Evolutionary conservation across 2,329 filamentous ascomycete genomes (phyloP).

Genomic region (Hypoxylon sp.): DNA sequence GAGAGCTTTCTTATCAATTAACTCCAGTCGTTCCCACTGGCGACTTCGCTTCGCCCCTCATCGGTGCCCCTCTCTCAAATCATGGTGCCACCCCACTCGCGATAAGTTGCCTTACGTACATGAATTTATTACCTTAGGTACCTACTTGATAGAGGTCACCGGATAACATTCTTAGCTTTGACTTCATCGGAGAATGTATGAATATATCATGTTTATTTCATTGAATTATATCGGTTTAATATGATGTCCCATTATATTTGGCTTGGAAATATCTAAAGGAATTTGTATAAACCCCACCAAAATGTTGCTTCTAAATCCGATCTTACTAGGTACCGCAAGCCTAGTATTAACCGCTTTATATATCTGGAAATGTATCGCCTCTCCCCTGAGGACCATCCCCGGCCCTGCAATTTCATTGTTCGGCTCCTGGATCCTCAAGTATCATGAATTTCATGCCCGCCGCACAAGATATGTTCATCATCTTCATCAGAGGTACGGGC

Average conservation of each 20-base stretch:
- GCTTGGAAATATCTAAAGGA: background rate
- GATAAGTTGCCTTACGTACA: constrained; percentile 24
- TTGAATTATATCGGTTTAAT: background rate
- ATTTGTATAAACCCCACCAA: background rate
- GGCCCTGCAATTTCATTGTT: constrained; percentile 65
- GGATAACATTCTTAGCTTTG: background rate
- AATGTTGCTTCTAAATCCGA: constrained; percentile 50
- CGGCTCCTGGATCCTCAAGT: constrained; percentile 67
- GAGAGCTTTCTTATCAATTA: background rate
- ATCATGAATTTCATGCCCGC: constrained; percentile 68
- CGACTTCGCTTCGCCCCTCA: constrained; percentile 33
- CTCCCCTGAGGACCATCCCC: constrained; percentile 62
- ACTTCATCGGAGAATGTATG: constrained; percentile 1
- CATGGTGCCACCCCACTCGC: constrained; percentile 19
- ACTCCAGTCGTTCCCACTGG: constrained; percentile 13
- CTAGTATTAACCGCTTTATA: constrained; percentile 43
- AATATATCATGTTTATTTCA: background rate
- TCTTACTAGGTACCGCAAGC: constrained; percentile 39
- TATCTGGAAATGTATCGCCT: constrained; percentile 53
- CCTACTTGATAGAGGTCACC: constrained; percentile 18
- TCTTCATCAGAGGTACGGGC: constrained; percentile 70
- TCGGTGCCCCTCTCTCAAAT: constrained; percentile 27
- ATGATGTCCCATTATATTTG: background rate
- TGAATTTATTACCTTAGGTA: constrained; percentile 15
- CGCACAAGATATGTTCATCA: constrained; percentile 70